Evolutionary conservation across 2,329 filamentous ascomycete species (phyloP), one percentile per base, ranked within the genome.

Genomic region (Cercospora citrullina): DNA sequence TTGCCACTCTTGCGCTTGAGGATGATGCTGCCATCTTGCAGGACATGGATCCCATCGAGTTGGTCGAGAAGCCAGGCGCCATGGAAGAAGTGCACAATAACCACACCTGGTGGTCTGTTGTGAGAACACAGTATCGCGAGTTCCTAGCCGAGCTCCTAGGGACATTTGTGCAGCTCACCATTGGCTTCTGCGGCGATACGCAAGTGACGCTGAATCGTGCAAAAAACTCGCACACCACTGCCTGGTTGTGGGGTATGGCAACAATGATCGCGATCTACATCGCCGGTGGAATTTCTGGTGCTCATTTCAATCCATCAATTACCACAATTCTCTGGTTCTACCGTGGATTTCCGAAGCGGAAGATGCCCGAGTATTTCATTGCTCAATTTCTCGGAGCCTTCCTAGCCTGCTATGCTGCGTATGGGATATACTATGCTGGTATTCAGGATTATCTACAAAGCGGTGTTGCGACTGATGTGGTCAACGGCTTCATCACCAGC

Each of bases 331-430:
- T 82, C 16, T 80, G 78, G 31, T 72, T 77, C 66, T 86, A 81
- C 72, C 82, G 84, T 53, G 84, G 84, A 2, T 86, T 87, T 31
- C 86, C 85, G 0, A 82, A 84, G 71, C 75, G 80, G 10, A 84
- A 85, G 75, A 81, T 85, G 30, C 77, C 82, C 3, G 77, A 82
- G 6, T 87, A 87, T 73, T 80, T 84, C 8, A 69, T 80, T 2
- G 84, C 85, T 5, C 86, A 87, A 69, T 79, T 87, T 64, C 73
- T 87, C 0, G 85, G 82, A 2, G 85, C 84, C 0, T 83, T 87
- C 57, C 74, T 81, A 31, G 85, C 85, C 1, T 77, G 76, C n/a
- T 75, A 85, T 45, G 77, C 84, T 28, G 81, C 84, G 0, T 83
- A 81, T 67, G 80, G 79, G 2, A 65, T 84, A 23, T 84, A 80